These are phyloP conservation scores for Salvia sclarea DNA, from an alignment of 305 asterid species.

Conservation along the genomic window DNA sequence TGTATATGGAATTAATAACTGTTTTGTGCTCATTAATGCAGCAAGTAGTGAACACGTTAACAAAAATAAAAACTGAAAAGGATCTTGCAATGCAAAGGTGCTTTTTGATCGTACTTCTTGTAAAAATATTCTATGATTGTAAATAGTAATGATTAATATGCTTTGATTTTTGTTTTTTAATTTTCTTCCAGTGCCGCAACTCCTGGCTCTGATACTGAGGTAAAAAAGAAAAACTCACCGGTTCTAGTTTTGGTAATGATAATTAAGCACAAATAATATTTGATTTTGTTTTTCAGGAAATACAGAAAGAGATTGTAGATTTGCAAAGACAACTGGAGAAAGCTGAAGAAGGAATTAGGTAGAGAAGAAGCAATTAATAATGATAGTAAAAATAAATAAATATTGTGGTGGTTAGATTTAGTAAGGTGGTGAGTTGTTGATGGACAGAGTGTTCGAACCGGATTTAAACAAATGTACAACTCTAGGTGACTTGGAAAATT, in stretches of 20 bases:
- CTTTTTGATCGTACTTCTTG: background rate
- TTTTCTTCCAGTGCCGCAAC: constrained; percentile 51
- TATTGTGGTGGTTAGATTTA: background rate
- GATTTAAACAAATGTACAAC: constrained; percentile 47
- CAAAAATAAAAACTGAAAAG: constrained; percentile 56
- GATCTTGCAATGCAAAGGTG: constrained; percentile 62
- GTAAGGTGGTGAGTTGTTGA: background rate
- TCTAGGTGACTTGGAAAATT: constrained; percentile 41
- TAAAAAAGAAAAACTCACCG: constrained; percentile 13
- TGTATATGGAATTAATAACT: background rate
- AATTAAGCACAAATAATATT: background rate
- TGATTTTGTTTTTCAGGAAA: constrained; percentile 39
- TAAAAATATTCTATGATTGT: background rate
- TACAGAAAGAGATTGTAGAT: constrained; percentile 48
- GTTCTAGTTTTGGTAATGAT: background rate
- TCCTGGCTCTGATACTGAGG: constrained; percentile 62
- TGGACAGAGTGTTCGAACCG: constrained; percentile 62
- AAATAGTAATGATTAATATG: background rate
- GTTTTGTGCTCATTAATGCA: constrained; percentile 35
- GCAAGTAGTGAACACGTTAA: constrained; percentile 56
- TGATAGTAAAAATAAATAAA: background rate
- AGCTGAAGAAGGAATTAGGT: constrained; percentile 52
- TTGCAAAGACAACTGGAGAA: constrained; percentile 51
- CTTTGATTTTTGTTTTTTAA: background rate
- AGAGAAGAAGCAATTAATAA: background rate